These are phyloP conservation scores for Tuber indicum DNA, from an alignment of 495 filamentous ascomycete genomes.

Conservation along the genomic window DNA sequence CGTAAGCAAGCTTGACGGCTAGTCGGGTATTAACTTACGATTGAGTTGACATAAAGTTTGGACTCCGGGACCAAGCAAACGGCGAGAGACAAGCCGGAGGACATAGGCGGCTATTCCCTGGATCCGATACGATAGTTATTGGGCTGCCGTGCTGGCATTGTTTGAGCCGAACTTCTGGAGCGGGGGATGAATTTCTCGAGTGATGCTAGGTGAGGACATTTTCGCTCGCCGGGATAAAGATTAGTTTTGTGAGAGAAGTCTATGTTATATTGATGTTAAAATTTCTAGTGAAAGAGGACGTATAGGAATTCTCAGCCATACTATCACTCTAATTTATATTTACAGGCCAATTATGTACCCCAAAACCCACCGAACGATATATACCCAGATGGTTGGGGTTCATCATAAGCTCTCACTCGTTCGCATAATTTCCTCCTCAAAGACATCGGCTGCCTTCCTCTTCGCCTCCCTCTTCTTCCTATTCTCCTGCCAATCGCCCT, in stretches of 20 bases:
- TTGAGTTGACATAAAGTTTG: background rate
- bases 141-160: background rate
- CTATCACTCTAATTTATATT: constrained; percentile 49
- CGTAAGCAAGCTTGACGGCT: background rate
- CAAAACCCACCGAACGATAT: constrained; percentile 46
- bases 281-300: background rate
- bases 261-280: background rate
- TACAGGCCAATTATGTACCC: constrained; percentile 48
- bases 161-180: background rate
- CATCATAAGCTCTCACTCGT: constrained; percentile 2
- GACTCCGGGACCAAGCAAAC: background rate
- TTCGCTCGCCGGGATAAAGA: background rate
- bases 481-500: constrained; percentile 53
- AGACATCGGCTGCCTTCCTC: constrained; percentile 26
- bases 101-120: background rate
- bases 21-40: background rate
- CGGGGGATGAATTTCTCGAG: background rate
- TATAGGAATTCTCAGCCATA: background rate
- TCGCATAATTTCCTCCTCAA: constrained; percentile 43
- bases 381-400: constrained; percentile 8
- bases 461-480: constrained; percentile 37
- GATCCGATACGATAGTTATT: background rate
- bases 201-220: background rate
- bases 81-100: background rate
- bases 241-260: background rate